Evolutionary conservation across 129 eudicot genomes (phyloP).

Genomic region (Rutidosis leptorrhynchoides): DNA sequence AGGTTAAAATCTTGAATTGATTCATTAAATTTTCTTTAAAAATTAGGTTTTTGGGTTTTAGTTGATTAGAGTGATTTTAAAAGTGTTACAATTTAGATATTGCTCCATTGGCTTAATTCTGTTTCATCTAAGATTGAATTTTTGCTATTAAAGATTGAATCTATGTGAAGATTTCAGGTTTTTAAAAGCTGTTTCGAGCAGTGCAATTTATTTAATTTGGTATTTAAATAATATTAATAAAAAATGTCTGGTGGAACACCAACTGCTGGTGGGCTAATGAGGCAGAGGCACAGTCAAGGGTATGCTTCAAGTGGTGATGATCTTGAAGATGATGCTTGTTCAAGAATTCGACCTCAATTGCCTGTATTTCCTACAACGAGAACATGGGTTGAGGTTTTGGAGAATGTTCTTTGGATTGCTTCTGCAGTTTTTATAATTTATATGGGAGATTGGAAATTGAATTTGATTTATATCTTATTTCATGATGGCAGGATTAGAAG

Average conservation of each 20-base stretch:
- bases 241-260: slow-evolving; percentile 91
- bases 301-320: slow-evolving; percentile 88
- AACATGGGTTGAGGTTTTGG: slow-evolving; percentile 68
- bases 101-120: slow-evolving; percentile 16
- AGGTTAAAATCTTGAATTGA: slow-evolving; percentile 28
- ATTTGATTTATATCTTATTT: slow-evolving; percentile 60
- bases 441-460: slow-evolving; percentile 73
- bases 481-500: slow-evolving; percentile 77
- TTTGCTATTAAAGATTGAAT: neutral
- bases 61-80: neutral
- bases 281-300: slow-evolving; percentile 87
- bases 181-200: slow-evolving; percentile 22
- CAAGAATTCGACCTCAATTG: slow-evolving; percentile 42
- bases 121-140: slow-evolving; percentile 15
- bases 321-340: slow-evolving; percentile 93
- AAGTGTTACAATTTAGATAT: slow-evolving; percentile 4
- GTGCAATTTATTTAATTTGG: slow-evolving; percentile 4
- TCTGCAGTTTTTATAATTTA: slow-evolving; percentile 63
- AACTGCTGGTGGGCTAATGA: slow-evolving; percentile 62
- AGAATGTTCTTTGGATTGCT: slow-evolving; percentile 85
- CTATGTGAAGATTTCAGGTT: neutral
- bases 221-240: slow-evolving; percentile 12
- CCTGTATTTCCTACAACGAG: slow-evolving; percentile 43
- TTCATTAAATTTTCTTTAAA: slow-evolving; percentile 7
- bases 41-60: slow-evolving; percentile 19